Evolutionary conservation across 2,329 filamentous ascomycete species (phyloP), one percentile per base, ranked within the genome.

Genomic region (Fusarium multiceps): DNA sequence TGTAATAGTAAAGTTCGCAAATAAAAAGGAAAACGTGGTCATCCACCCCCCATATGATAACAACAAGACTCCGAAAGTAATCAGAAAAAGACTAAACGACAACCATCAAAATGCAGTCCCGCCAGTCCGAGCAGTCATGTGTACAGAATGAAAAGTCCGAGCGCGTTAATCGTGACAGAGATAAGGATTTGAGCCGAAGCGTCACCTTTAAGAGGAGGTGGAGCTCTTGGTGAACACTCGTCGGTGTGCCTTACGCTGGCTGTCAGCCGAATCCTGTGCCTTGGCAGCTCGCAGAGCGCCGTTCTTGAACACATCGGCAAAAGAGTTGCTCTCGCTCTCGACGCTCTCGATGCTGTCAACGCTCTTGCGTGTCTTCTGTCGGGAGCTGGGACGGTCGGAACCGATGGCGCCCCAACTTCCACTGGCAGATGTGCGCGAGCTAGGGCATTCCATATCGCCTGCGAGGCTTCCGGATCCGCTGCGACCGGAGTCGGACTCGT

Each of bases 391-490:
- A 64, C 93, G 90, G 80, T 97, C 92, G 4, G 92, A 96, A 56
- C 93, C 93, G 76, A 97, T 97, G 51, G 93, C 94, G 65, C 93
- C 87, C 87, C 86, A 89, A 77, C 84, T 85, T 72, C 84, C 93
- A 68, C 91, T 95, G 71, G 89, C 91, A 66, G 88, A 92, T 71
- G 90, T 93, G 72, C 92, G 91, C 69, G 93, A 90, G 83, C 91
- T 94, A 78, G 90, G 92, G 74, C 83, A 86, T 75, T 88, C 87
- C 66, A 87, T 84, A 77, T 92, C 92, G 72, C 92, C 92, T 54
- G 91, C 93, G 66, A 97, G 86, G 80, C 92, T 97, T 72, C 92
- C 91, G 68, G 93, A 94, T 74, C 90, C 87, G 78, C 92, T 92
- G 76, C 88, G 88, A 59, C 88, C 90, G 49, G 87, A 89, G 61